Evolutionary conservation across 2,329 filamentous ascomycete species (phyloP).

Genomic region (Paecilomyces formosus): DNA sequence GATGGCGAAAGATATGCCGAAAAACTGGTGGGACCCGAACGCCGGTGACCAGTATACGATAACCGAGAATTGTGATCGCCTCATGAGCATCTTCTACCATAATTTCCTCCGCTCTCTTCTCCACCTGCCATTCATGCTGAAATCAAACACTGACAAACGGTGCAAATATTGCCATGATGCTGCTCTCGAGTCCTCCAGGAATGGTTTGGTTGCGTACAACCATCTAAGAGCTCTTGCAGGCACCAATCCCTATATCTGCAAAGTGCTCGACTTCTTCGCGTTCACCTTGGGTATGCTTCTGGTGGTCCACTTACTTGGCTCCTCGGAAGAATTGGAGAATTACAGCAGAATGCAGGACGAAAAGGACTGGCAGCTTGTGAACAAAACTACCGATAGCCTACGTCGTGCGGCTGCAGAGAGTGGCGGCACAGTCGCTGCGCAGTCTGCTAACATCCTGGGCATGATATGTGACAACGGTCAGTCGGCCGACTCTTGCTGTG

Average conservation of each 20-base stretch:
- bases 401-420: slow-evolving; percentile 22
- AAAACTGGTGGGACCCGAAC: slow-evolving; percentile 21
- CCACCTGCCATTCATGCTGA: slow-evolving; percentile 43
- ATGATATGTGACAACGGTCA: slow-evolving; percentile 21
- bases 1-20: slow-evolving; percentile 20
- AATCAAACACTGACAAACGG: slow-evolving; percentile 24
- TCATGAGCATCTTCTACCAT: slow-evolving; percentile 33
- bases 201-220: slow-evolving; percentile 32
- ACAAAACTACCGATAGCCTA: slow-evolving; percentile 23
- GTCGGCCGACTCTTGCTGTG: slow-evolving; percentile 7
- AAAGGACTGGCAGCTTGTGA: slow-evolving; percentile 30
- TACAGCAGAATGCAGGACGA: slow-evolving; percentile 23
- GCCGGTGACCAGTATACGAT: slow-evolving; percentile 11
- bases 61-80: slow-evolving; percentile 22
- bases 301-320: slow-evolving; percentile 35
- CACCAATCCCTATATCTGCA: slow-evolving; percentile 33
- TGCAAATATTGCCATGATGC: slow-evolving; percentile 32
- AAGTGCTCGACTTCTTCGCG: slow-evolving; percentile 41
- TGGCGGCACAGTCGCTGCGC: slow-evolving; percentile 36
- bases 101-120: slow-evolving; percentile 32
- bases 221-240: slow-evolving; percentile 19
- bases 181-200: slow-evolving; percentile 36
- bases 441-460: slow-evolving; percentile 35
- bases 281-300: slow-evolving; percentile 42
- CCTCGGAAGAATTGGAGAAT: slow-evolving; percentile 15